Percentiles rank a stretch among this genome's conserved stretches.
phyloP scores from a whole-genome alignment of 208 protist species.

The Leishmania aethiopica region DNA sequence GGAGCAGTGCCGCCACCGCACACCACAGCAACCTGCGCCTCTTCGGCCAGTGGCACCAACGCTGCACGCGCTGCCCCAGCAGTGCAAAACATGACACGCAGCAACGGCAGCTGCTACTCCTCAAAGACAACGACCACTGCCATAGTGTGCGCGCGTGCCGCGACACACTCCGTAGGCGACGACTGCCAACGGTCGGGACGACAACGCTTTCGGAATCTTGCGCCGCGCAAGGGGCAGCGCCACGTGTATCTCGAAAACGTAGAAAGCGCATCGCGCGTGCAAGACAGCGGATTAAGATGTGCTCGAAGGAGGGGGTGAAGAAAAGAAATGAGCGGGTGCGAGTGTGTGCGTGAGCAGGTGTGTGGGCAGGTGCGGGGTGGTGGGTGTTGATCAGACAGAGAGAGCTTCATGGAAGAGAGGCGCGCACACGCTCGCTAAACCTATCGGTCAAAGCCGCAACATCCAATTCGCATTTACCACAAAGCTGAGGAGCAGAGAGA shows the following conservation, averaged over 20 bases:
- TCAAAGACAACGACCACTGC: neutral
- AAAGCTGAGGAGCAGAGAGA: neutral
- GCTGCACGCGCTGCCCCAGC: neutral
- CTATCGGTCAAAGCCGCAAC: neutral
- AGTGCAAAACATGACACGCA: neutral
- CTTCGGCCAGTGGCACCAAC: slow-evolving; percentile 14
- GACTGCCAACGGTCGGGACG: neutral
- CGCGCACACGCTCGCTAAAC: neutral
- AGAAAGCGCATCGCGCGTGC: slow-evolving; percentile 10
- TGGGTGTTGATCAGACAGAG: neutral
- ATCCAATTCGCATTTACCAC: neutral
- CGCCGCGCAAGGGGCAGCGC: neutral
- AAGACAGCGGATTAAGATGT: no score
- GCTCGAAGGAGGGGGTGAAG: no score
- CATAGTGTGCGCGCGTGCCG: neutral
- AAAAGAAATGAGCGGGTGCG: neutral
- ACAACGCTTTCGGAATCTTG: slow-evolving; percentile 3
- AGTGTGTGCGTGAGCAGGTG: neutral
- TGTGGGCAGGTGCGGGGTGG: neutral
- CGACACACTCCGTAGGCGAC: neutral
- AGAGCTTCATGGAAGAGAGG: neutral
- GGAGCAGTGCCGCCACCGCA: neutral
- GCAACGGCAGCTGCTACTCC: neutral
- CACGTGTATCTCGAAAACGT: slow-evolving; percentile 7
- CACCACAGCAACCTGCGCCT: slow-evolving; percentile 7